Percentiles rank a stretch among this genome's conserved stretches.
Conservation (phyloP, 2,329 filamentous ascomycete species). For the Colletotrichum camelliae region DNA sequence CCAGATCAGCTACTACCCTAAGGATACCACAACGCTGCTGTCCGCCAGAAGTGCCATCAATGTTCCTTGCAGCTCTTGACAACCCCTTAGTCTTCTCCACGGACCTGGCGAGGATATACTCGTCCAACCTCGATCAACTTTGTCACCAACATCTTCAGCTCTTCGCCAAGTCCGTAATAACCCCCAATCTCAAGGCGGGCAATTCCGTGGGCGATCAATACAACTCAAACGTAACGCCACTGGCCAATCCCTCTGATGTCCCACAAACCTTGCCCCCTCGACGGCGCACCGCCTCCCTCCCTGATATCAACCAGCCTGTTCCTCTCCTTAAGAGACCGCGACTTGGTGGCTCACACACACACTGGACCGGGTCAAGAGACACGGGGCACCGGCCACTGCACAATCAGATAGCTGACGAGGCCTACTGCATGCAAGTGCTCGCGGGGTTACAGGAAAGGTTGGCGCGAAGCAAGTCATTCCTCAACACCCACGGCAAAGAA, state of each 20-base stretch:
- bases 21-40: neutral
- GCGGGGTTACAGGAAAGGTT: neutral
- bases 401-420: neutral
- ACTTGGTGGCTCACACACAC: neutral
- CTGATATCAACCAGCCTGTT: neutral
- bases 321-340: neutral
- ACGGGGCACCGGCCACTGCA: neutral
- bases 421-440: neutral
- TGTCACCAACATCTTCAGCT: conserved; percentile 1
- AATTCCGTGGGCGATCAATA: neutral
- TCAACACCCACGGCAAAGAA: too few species aligned
- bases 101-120: neutral
- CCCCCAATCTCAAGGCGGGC: neutral
- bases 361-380: neutral
- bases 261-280: neutral
- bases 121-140: neutral
- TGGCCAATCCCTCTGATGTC: neutral
- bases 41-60: neutral
- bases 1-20: neutral
- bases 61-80: conserved; percentile 3
- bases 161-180: neutral
- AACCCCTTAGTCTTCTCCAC: neutral
- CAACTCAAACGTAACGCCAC: neutral
- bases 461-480: neutral
- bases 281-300: neutral